Percentiles rank a stretch among this genome's conserved stretches.
These are phyloP conservation scores for Neofusicoccum umdonicola DNA, from an alignment of 2,329 filamentous ascomycete species.

Conservation along the genomic window DNA sequence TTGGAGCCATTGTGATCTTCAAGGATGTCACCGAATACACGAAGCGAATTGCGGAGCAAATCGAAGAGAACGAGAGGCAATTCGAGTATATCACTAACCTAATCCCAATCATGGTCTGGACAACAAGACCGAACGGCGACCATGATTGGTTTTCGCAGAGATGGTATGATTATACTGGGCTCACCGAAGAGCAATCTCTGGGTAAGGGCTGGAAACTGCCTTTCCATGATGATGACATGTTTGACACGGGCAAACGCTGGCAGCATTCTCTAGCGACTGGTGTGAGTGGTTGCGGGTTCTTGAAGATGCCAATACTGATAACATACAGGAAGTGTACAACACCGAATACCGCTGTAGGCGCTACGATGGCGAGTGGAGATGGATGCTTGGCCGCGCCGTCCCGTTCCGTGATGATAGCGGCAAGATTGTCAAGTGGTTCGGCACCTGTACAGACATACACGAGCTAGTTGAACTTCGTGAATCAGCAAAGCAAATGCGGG, in stretches of 20 bases:
- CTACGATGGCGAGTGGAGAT: constrained; percentile 69
- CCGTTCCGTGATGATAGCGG: constrained; percentile 67
- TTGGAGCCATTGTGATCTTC: constrained; percentile 70
- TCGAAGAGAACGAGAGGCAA: constrained; percentile 67
- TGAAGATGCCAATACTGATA: neutral
- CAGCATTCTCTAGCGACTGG: constrained; percentile 63
- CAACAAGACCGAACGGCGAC: constrained; percentile 62
- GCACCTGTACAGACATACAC: constrained; percentile 77
- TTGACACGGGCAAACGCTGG: constrained; percentile 58
- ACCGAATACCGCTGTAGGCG: constrained; percentile 69
- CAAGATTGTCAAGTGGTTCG: constrained; percentile 75
- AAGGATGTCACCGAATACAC: constrained; percentile 71
- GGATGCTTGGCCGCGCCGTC: constrained; percentile 73
- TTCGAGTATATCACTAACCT: constrained; percentile 75
- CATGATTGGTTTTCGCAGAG: constrained; percentile 73
- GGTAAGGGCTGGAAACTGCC: constrained; percentile 62
- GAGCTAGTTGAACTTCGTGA: constrained; percentile 69
- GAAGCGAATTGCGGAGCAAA: constrained; percentile 67
- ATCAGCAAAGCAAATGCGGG: constrained; percentile 63
- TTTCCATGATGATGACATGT: constrained; percentile 70
- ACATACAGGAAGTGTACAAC: constrained; percentile 55
- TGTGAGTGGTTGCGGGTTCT: neutral
- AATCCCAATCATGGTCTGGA: constrained; percentile 64
- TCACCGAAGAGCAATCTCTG: constrained; percentile 60
- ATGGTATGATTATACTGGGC: constrained; percentile 79